Evolutionary conservation across 164 flowering plant species (phyloP).

Genomic region (Annona cherimola): DNA sequence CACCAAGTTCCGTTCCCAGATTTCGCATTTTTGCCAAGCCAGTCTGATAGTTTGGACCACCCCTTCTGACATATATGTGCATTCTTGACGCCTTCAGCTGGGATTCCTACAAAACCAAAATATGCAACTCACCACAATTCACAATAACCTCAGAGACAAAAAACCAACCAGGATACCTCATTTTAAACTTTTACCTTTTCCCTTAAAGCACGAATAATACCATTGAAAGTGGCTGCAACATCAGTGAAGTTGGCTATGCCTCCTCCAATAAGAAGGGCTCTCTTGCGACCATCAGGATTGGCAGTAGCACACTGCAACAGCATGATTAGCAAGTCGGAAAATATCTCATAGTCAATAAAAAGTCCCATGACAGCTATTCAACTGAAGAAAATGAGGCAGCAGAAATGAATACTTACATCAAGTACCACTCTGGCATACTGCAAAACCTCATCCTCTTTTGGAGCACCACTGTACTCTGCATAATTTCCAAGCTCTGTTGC

Average conservation of each 20-base stretch:
- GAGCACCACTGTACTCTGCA: constrained; percentile 97
- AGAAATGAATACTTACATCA: constrained; percentile 49
- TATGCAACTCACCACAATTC: background rate
- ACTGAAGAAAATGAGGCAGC: background rate
- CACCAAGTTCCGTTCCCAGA: constrained; percentile 72
- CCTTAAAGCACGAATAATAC: constrained; percentile 67
- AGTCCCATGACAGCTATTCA: background rate
- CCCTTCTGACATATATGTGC: constrained; percentile 88
- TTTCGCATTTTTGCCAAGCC: constrained; percentile 89
- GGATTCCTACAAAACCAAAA: constrained; percentile 43
- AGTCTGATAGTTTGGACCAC: constrained; percentile 91
- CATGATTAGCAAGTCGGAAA: background rate
- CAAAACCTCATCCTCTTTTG: constrained; percentile 90
- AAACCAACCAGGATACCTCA: background rate
- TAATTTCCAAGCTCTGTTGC: constrained; percentile 90
- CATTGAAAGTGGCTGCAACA: constrained; percentile 88
- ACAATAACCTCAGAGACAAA: background rate
- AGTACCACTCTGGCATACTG: constrained; percentile 89
- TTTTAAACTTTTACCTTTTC: constrained; percentile 7
- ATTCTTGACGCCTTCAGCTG: constrained; percentile 82
- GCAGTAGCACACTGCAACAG: constrained; percentile 70
- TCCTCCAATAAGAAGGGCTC: constrained; percentile 88
- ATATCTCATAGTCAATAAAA: background rate
- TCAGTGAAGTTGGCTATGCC: constrained; percentile 94
- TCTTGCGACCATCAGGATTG: constrained; percentile 77